A percentile compares a stretch with the other conserved stretches of the same genome.
Conservation (phyloP, 306 rosid species). For the Ormosia emarginata region DNA sequence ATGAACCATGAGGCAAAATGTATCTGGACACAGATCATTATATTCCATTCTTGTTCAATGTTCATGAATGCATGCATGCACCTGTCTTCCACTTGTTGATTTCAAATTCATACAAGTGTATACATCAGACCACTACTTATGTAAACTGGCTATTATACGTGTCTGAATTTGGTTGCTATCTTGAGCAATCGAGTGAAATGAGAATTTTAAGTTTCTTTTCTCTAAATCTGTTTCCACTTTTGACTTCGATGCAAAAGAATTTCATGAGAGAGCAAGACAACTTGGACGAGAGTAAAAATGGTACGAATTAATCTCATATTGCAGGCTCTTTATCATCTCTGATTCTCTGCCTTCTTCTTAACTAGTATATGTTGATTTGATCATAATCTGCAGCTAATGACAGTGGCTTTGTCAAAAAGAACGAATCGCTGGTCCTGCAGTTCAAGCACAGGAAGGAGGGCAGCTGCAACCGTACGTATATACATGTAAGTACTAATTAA, state of each 20-base stretch:
- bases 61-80: neutral
- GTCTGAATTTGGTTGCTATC: neutral
- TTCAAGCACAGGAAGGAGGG: too few species aligned
- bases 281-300: neutral
- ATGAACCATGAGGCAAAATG: constrained; percentile 7
- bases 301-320: neutral
- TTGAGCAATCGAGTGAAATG: neutral
- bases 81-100: neutral
- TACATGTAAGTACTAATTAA: too few species aligned
- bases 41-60: neutral
- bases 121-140: neutral
- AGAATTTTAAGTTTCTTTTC: neutral
- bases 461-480: too few species aligned
- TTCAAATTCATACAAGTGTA: neutral
- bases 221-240: neutral
- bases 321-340: neutral
- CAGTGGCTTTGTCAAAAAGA: too few species aligned
- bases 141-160: neutral
- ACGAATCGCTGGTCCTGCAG: too few species aligned
- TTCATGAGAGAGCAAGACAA: neutral
- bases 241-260: neutral
- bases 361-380: too few species aligned
- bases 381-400: too few species aligned
- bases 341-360: neutral
- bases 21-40: neutral